Conservation (phyloP, 805 yeast species). For the Lipomyces sp. region DNA sequence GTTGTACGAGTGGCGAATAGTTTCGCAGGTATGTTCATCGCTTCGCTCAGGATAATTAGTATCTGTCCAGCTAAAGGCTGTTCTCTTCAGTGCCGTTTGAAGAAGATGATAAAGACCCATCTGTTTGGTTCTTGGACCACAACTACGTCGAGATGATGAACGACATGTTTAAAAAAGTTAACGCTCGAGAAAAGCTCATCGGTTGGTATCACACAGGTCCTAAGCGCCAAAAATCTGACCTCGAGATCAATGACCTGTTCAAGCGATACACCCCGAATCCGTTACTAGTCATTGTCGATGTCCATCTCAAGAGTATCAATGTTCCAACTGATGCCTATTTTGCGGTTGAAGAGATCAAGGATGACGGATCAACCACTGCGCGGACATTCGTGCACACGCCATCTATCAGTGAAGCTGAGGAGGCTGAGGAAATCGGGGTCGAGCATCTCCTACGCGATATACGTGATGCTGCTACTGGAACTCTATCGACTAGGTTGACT, state of each 20-base stretch:
- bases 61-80: background rate
- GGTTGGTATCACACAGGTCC: constrained; percentile 99
- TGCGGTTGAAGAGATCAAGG: constrained; percentile 93
- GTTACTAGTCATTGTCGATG: constrained; percentile 86
- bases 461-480: constrained; percentile 96
- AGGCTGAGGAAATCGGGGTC: constrained; percentile 99
- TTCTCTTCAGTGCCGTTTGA: constrained; percentile 73
- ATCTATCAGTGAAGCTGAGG: constrained; percentile 92
- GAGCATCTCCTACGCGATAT: constrained; percentile 94
- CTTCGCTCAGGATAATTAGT: background rate
- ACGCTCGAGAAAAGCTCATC: constrained; percentile 91
- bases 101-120: constrained; percentile 89
- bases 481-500: constrained; percentile 81
- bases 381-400: constrained; percentile 93
- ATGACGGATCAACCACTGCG: constrained; percentile 91
- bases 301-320: constrained; percentile 80
- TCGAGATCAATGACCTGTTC: constrained; percentile 88
- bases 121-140: constrained; percentile 97
- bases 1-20: constrained; percentile 81
- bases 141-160: constrained; percentile 95
- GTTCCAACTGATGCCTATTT: constrained; percentile 95
- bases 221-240: constrained; percentile 81
- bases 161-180: constrained; percentile 96
- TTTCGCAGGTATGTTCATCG: constrained; percentile 61
- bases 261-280: constrained; percentile 83